Base-by-base conservation (phyloP, 139 green algal genomes). In the Volvox africanus region DNA sequence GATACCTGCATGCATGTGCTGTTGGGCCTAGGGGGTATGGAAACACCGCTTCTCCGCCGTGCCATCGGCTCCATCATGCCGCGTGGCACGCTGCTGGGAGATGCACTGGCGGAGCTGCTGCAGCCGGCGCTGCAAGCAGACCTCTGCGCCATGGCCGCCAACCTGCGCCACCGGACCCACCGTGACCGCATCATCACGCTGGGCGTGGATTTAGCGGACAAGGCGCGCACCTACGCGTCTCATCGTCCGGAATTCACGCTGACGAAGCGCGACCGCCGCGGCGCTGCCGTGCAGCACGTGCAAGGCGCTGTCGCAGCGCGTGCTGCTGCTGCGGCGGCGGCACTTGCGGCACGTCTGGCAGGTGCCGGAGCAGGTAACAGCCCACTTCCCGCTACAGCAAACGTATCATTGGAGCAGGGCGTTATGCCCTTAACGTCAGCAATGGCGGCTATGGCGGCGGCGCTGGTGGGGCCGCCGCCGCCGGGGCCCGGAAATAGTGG, bases 201-300 rank as follows among this genome's bases (percentile, higher is more conserved):
- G 30, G 88, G 83, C 28, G 73, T 92, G 44, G 89, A 92, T 61
- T 69, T 94, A 85, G 82, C 87, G 28, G 86, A 92, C 18, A 88
- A 90, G 33, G 91, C 91, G 16, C 77, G 82, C 35, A 81, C 82
- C 3, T 90, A 78, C 86, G 73, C 73, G 1, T n/a, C 17, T 3
- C 87, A 93, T 77, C 71, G 91, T 19, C 91, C 91, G 1, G 91
- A 93, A 76, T 93, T 93, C 75, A 92, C 91, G 76, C 88, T 93
- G 14, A 91, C 87, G 22, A 80, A 86, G 81, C 86, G 35, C n/a
- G 61, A 88, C 36, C 82, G 55, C 22, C 65, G 67, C 13, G n/a
- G 33, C 20, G 26, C 16, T 37, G 68, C 24, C 2, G 83, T 37
- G n/a, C 44, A 55, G 44, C 3, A 14, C 67, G 65, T 24, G 36